Evolutionary conservation across 148 eudicot species (phyloP).

Genomic region (Persicaria tinctoria): DNA sequence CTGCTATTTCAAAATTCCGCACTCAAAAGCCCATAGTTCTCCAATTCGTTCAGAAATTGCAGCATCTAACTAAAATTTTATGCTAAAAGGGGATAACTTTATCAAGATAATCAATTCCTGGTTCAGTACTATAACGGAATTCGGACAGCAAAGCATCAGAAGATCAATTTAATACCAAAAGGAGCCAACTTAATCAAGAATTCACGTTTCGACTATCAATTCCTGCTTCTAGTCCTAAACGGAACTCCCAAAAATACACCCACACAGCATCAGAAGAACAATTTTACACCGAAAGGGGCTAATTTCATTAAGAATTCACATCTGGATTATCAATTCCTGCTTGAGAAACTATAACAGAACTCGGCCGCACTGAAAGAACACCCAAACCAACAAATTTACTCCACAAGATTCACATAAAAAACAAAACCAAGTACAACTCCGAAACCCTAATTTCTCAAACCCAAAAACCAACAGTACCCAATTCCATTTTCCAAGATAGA

Average conservation of each 20-base stretch:
- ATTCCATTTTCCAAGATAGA: not conserved
- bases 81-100: too few relatives aligned
- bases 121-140: too few relatives aligned
- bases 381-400: not conserved
- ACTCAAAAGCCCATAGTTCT: not conserved
- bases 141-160: not conserved
- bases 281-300: not conserved
- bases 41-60: not conserved
- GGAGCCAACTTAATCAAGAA: not conserved
- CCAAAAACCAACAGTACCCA: conserved; percentile 8
- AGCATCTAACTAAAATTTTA: not conserved
- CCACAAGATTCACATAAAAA: not conserved
- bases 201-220: not conserved
- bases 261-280: not conserved
- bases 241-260: not conserved
- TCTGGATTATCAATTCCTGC: not conserved
- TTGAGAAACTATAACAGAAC: not conserved
- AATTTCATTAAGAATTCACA: not conserved
- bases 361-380: not conserved
- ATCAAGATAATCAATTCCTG: too few relatives aligned
- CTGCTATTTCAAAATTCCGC: not conserved
- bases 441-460: conserved; percentile 10
- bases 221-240: conserved; percentile 1
- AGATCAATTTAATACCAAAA: not conserved
- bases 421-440: not conserved